Base-by-base conservation (phyloP, 2,329 filamentous ascomycete species). In the Diplodia seriata region DNA sequence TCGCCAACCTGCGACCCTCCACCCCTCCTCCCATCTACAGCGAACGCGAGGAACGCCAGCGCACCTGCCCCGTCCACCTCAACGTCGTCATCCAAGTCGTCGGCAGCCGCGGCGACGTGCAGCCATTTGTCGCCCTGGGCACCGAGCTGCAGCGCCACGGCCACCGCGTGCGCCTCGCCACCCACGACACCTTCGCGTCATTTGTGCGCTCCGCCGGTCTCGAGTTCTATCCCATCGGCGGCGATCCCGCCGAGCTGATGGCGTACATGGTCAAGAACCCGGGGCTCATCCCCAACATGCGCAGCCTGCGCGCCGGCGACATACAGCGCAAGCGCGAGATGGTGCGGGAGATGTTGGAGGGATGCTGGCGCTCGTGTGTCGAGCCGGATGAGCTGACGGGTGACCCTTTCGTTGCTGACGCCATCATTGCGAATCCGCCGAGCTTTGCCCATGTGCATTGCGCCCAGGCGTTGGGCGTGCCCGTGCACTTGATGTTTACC, bases 251-350 rank as follows among this genome's bases (percentile, higher is more conserved):
- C 26, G 81, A 82, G 29, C 76, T 84, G 43, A 84, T 79, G 77
- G 75, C 77, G 67, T 93, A 93, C 73, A 94, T 94, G 91, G 91
- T 93, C 38, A 92, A 92, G 77, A 90, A 93, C 72, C 91, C 91
- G 0, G 90, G 91, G 0, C 81, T 94, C 2, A 66, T 77, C 1
- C 76, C 77, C 0, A 71, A 72, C 43, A 71, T 76, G 68, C 68
- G 70, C 11, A 73, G 69, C 9, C 68, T 79, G 18, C 71, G 71
- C 55, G 71, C 68, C 31, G 77, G 77, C 3, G 77, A 79, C 33
- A 70, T 79, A 15, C 47, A 67, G n/a, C 54, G 56, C 49, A 67
- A 68, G 59, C 68, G 70, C 29, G 70, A 70, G 66, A 71, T 72
- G 71, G 73, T 79, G 68, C 71, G 69, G 1, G 74, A 75, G 54